Conservation (phyloP, 345 rosid genomes). For the Populus nigra region DNA sequence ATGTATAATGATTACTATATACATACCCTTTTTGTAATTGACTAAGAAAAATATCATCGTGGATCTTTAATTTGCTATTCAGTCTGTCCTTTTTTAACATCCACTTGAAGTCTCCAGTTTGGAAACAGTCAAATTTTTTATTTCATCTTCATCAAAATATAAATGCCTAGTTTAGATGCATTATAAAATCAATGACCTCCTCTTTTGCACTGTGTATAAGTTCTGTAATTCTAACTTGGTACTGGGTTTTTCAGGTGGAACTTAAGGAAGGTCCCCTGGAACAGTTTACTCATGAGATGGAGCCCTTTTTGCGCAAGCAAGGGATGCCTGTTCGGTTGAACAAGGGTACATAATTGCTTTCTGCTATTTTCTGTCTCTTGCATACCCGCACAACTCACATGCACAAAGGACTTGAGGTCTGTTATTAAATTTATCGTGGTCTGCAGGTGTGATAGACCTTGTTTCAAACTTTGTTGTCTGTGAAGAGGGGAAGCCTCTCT, state of each 20-base stretch:
- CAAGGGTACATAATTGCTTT: slow-evolving; percentile 49
- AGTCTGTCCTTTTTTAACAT: neutral
- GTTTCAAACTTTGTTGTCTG: slow-evolving; percentile 83
- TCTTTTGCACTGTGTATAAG: too few relatives aligned
- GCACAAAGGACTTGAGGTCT: neutral
- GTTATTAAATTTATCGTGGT: neutral
- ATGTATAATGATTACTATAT: neutral
- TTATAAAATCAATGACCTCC: neutral
- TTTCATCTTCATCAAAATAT: neutral
- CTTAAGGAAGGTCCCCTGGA: slow-evolving; percentile 79
- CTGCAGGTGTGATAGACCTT: slow-evolving; percentile 83
- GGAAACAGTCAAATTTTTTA: neutral
- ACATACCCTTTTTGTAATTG: neutral
- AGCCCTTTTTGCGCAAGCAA: slow-evolving; percentile 89
- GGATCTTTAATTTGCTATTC: neutral
- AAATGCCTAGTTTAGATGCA: neutral
- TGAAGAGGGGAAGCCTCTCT: slow-evolving; percentile 85
- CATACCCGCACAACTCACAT: neutral
- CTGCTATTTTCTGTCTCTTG: neutral
- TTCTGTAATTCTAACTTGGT: neutral
- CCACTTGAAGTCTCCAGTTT: neutral
- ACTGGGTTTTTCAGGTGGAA: slow-evolving; percentile 57
- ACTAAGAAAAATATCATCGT: neutral
- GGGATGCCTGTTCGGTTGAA: slow-evolving; percentile 95
- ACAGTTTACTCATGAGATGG: slow-evolving; percentile 98